Evolutionary conservation across 2,329 filamentous ascomycete species (phyloP).

Genomic region (Teratosphaeria viscida): DNA sequence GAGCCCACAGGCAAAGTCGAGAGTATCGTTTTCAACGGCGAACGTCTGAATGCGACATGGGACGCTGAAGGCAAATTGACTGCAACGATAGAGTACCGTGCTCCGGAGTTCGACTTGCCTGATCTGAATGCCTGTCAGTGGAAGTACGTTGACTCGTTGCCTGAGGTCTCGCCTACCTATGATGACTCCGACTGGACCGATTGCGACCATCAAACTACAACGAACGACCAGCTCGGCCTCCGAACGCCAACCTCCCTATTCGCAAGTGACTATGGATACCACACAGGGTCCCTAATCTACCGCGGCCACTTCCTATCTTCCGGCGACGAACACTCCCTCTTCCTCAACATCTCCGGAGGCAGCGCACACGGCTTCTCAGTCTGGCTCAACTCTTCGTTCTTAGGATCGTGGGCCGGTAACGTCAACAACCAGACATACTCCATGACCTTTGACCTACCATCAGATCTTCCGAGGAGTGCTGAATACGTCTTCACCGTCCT

Average conservation of each 20-base stretch:
- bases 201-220: conserved; percentile 50
- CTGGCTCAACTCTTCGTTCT: conserved; percentile 53
- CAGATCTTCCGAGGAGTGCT: background rate
- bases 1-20: conserved; percentile 42
- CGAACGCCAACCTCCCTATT: conserved; percentile 56
- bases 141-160: conserved; percentile 61
- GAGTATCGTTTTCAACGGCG: conserved; percentile 53
- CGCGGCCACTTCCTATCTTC: conserved; percentile 58
- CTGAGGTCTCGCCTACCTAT: conserved; percentile 54
- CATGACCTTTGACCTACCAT: conserved; percentile 14
- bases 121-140: conserved; percentile 50
- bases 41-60: conserved; percentile 23
- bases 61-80: conserved; percentile 35
- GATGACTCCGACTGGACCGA: conserved; percentile 59
- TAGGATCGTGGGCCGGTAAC: conserved; percentile 55
- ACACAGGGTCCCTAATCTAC: conserved; percentile 58
- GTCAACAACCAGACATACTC: conserved; percentile 48
- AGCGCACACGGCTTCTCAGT: conserved; percentile 55
- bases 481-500: conserved; percentile 56
- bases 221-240: conserved; percentile 30
- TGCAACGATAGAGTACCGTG: conserved; percentile 39
- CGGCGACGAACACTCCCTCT: conserved; percentile 49
- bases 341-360: conserved; percentile 51
- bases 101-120: conserved; percentile 46
- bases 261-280: conserved; percentile 62